Conservation (phyloP, 108 stramenopile genomes). For the Nannochloropsis gaditana region DNA sequence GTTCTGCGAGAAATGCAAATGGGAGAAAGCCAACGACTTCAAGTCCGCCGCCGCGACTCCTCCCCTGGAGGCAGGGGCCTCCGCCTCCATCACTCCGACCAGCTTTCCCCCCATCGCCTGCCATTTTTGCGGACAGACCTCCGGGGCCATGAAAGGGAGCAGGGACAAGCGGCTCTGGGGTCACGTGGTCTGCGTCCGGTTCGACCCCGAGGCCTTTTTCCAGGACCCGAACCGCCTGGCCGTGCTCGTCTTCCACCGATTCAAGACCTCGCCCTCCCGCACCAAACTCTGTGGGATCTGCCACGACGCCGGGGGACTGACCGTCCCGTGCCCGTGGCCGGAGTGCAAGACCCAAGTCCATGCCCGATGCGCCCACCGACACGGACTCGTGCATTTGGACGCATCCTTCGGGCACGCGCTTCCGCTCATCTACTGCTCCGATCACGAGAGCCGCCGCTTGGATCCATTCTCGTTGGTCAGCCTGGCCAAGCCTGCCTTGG, state of each 20-base stretch:
- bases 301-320: background rate
- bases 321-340: background rate
- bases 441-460: background rate
- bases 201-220: background rate
- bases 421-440: background rate
- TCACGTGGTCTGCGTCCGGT: background rate
- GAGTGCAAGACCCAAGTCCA: background rate
- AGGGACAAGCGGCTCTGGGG: background rate
- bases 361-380: background rate
- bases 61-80: background rate
- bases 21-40: background rate
- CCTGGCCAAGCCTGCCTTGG: background rate
- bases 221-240: background rate
- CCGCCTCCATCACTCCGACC: background rate
- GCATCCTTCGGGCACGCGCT: background rate
- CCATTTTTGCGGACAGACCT: background rate
- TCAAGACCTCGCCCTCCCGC: background rate
- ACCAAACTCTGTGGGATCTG: background rate
- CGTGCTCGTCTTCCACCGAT: background rate
- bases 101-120: background rate
- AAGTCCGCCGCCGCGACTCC: background rate
- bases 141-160: background rate
- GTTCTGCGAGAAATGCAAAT: constrained; percentile 17
- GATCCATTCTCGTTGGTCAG: background rate
- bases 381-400: background rate